phyloP scores from a whole-genome alignment of 1,284 basidiomycete genomes.

The Moesziomyces sp. region DNA sequence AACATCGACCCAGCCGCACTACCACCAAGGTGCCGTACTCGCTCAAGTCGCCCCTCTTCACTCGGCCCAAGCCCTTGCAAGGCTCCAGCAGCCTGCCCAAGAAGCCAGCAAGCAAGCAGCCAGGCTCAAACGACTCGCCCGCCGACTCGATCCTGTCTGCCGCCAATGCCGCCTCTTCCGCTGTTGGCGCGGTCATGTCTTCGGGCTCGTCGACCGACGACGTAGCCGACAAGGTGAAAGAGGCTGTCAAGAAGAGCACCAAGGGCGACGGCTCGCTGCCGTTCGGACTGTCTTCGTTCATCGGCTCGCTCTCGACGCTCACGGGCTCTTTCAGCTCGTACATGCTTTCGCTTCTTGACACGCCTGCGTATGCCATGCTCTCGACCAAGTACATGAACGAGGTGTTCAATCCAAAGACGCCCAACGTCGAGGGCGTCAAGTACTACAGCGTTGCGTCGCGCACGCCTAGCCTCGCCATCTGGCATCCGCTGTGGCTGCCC shows the following conservation, averaged over 20 bases:
- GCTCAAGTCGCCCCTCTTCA: conserved; percentile 62
- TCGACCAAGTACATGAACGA: conserved; percentile 85
- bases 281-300: conserved; percentile 44
- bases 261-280: conserved; percentile 33
- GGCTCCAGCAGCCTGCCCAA: conserved; percentile 32
- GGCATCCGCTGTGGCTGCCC: conserved; percentile 96
- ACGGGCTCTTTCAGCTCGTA: conserved; percentile 86
- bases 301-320: conserved; percentile 69
- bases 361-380: conserved; percentile 95
- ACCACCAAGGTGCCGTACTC: conserved; percentile 50
- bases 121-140: conserved; percentile 10
- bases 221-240: conserved; percentile 33
- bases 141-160: conserved; percentile 15
- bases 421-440: conserved; percentile 81
- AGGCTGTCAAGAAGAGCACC: conserved; percentile 29
- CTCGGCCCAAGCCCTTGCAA: conserved; percentile 44
- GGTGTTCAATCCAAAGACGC: conserved; percentile 90
- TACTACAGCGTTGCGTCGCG: conserved; percentile 92
- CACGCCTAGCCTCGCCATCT: conserved; percentile 77
- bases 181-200: conserved; percentile 12
- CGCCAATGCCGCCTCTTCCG: conserved; percentile 27
- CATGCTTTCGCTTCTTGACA: conserved; percentile 91
- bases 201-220: neutral
- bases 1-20: conserved; percentile 18
- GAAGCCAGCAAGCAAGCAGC: conserved; percentile 5